Evolutionary conservation across 495 filamentous ascomycete species (phyloP).

Genomic region (Podospora australis): DNA sequence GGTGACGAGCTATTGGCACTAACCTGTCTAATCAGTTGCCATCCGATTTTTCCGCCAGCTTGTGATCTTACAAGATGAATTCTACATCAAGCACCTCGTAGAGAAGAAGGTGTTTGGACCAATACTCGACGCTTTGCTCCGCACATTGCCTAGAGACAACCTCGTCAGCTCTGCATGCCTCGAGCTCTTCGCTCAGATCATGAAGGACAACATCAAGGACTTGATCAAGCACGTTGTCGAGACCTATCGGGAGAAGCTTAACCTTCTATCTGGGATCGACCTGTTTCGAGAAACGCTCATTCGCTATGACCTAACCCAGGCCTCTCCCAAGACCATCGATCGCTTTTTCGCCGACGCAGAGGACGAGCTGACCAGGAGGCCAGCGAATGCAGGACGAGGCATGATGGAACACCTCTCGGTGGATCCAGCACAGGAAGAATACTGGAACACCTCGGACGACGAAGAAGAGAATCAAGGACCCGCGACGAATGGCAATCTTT

Average conservation of each 20-base stretch:
- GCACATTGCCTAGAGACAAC: constrained; percentile 94
- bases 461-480: constrained; percentile 56
- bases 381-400: constrained; percentile 58
- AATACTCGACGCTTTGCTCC: constrained; percentile 79
- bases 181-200: constrained; percentile 90
- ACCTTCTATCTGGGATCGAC: constrained; percentile 75
- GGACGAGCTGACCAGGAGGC: constrained; percentile 44
- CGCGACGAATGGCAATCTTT: constrained; percentile 21
- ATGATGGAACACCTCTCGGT: constrained; percentile 62
- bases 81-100: constrained; percentile 81
- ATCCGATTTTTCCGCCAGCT: constrained; percentile 92
- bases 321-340: constrained; percentile 56
- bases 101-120: constrained; percentile 79
- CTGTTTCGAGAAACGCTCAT: constrained; percentile 71
- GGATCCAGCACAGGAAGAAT: constrained; percentile 84
- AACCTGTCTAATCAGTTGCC: constrained; percentile 61
- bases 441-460: constrained; percentile 90
- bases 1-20: not conserved
- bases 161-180: constrained; percentile 92
- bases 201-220: constrained; percentile 73
- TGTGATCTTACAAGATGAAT: constrained; percentile 82
- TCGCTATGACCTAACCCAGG: constrained; percentile 74
- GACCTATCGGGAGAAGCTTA: constrained; percentile 76
- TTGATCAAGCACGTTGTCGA: constrained; percentile 82
- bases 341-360: constrained; percentile 44